Evolutionary conservation across 225 moss, liverwort and hornwort species (phyloP), one percentile per base, ranked within the genome.

Genomic region (Marchantia polymorpha): DNA sequence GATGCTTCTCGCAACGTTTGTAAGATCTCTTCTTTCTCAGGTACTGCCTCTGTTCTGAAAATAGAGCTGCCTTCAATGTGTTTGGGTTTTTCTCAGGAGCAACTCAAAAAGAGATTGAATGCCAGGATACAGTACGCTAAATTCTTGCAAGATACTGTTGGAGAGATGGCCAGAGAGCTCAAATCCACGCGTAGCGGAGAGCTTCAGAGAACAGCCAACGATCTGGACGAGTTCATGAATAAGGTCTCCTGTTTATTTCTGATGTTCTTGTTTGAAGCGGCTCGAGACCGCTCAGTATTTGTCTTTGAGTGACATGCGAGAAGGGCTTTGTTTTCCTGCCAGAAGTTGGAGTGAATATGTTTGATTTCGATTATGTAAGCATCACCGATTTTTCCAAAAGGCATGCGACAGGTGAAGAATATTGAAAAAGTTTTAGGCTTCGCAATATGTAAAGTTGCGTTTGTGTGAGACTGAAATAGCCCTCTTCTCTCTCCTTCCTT

Each of bases 41-140:
- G 39, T 39, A 39, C n/a, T 60, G 60, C 60, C 0, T 60, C 7
- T 19, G n/a, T 19, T 22, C n/a, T 7, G 7, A 17, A 60, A 0
- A 22, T 60, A 22, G 60, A 60, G 60, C 60, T 17, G 25, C 5
- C 30, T 2, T 19, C 78, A 9, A 25, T 69, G 13, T 74, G 27
- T 13, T 26, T 29, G 27, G 14, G 47, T 72, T 8, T 79, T 14
- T 29, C 77, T 66, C 83, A 99, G 99, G 99, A 99, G 76, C 19
- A 92, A 86, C 84, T 99, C 6, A 99, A 99, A 85, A 99, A 93
- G 87, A 89, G 86, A 50, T 80, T 99, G 76, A 92, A 95, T 89
- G 99, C 99, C 79, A 90, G 99, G 81, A 99, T 99, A 73, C 99
- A 99, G 20, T 95, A 95, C 84, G 99, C 99, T 30, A 99, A 95